These are phyloP conservation scores for Talaromyces pinophilus DNA, from an alignment of 2,329 filamentous ascomycete species.

Conservation along the genomic window DNA sequence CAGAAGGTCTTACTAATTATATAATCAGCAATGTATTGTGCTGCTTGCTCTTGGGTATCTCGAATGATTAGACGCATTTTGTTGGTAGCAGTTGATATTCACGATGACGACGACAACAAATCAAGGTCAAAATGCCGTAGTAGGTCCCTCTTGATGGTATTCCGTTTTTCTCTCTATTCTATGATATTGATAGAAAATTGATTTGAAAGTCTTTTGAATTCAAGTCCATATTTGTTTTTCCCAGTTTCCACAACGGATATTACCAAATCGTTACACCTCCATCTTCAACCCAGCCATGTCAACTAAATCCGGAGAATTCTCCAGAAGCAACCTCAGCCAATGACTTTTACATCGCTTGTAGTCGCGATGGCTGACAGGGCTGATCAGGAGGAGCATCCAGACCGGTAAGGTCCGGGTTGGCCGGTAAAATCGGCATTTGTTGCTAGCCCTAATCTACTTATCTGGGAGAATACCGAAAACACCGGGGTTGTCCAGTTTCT, in stretches of 20 bases:
- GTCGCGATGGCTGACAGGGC: not conserved
- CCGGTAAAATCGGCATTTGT: slow-evolving; percentile 1
- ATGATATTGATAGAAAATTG: not conserved
- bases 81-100: slow-evolving; percentile 15
- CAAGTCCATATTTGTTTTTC: not conserved
- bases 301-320: not conserved
- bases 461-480: not conserved
- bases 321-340: not conserved
- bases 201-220: not conserved
- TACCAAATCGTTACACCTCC: not conserved
- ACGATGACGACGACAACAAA: not conserved
- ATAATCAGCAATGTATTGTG: slow-evolving; percentile 21
- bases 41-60: slow-evolving; percentile 8
- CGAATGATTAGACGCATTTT: slow-evolving; percentile 23
- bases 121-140: not conserved
- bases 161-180: not conserved
- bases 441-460: not conserved
- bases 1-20: slow-evolving; percentile 20
- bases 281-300: not conserved
- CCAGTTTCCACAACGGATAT: not conserved
- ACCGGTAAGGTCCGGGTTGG: not conserved
- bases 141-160: not conserved
- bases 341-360: not conserved
- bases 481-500: not conserved
- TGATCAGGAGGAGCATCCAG: not conserved